Base-by-base conservation (phyloP, 2,329 filamentous ascomycete species). In the Pezicula neosporulosa region DNA sequence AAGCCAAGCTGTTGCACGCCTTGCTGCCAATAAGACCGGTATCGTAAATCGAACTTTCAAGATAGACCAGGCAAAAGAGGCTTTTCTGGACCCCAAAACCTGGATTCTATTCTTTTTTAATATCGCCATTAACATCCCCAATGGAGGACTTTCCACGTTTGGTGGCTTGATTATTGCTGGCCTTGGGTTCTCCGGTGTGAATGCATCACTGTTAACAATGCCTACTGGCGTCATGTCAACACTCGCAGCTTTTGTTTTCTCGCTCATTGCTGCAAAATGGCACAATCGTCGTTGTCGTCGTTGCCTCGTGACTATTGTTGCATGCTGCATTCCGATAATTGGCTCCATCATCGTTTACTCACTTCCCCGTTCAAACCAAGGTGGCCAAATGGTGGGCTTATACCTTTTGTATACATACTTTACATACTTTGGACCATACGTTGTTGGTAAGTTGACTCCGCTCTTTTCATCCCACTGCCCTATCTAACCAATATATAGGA, bases 21-120 rank as follows among this genome's bases (percentile, higher is more conserved):
- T 81, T 50, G 75, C 71, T 35, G 69, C 75, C 49, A 81, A 82
- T 64, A 73, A 80, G 65, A 81, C 76, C 2, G 78, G 79, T 28
- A 74, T 81, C 36, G 67, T 72, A 49, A 77, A 70, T 60, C 72
- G 69, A 52, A 71, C 71, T 49, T 79, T 80, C 60, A 75, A 73
- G 5, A 58, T 65, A 36, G 68, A 64, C 53, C 75, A 80, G 59
- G 70, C 80, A 6, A 10, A 74, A 1, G 78, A 81, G 58, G 70
- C 74, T 4, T 58, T 80, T 0, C 50, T 66, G 13, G 67, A 70
- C 36, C 61, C 60, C 1, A 68, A 70, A 52, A 68, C 64, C 1
- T 69, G 66, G 65, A 47, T 67, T n/a, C 18, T 50, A 3, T 50
- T 50, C n/a, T 16, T 46, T 13, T 51, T 47, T 28, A 45, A 35